Evolutionary conservation across 1,284 basidiomycete species (phyloP).

Genomic region (Ganoderma boninense): DNA sequence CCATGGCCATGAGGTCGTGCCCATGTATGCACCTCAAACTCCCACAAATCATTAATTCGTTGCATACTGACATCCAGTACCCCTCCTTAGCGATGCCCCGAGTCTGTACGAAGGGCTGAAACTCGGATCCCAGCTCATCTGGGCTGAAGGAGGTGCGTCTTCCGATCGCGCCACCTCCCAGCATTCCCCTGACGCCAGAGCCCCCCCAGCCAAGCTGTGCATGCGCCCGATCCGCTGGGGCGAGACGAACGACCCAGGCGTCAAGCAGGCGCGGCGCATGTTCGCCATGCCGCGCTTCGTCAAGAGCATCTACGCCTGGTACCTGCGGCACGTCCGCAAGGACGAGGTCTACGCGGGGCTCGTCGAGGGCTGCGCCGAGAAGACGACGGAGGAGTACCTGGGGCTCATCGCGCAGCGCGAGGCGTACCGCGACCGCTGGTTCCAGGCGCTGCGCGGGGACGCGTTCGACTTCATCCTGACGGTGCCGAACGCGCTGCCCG

Average conservation of each 20-base stretch:
- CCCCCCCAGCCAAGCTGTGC: conserved; percentile 36
- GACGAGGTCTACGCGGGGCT: conserved; percentile 47
- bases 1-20: conserved; percentile 60
- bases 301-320: conserved; percentile 48
- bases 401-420: conserved; percentile 64
- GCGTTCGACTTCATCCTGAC: conserved; percentile 68
- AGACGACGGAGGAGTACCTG: conserved; percentile 68
- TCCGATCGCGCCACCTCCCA: not conserved
- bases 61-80: no score
- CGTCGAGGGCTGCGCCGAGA: conserved; percentile 48
- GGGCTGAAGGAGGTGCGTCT: conserved; percentile 48
- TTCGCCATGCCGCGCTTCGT: conserved; percentile 52
- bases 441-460: conserved; percentile 36
- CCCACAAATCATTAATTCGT: not conserved
- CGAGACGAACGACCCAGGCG: conserved; percentile 59
- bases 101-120: conserved; percentile 48
- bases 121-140: conserved; percentile 47
- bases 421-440: conserved; percentile 53
- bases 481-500: conserved; percentile 66
- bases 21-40: conserved; percentile 46
- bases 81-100: conserved; percentile 43
- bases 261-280: conserved; percentile 40
- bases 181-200: not conserved
- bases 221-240: conserved; percentile 44
- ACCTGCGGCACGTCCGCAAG: conserved; percentile 43